Conservation (phyloP, 2,329 filamentous ascomycete genomes). For the Zasmidium cellare region DNA sequence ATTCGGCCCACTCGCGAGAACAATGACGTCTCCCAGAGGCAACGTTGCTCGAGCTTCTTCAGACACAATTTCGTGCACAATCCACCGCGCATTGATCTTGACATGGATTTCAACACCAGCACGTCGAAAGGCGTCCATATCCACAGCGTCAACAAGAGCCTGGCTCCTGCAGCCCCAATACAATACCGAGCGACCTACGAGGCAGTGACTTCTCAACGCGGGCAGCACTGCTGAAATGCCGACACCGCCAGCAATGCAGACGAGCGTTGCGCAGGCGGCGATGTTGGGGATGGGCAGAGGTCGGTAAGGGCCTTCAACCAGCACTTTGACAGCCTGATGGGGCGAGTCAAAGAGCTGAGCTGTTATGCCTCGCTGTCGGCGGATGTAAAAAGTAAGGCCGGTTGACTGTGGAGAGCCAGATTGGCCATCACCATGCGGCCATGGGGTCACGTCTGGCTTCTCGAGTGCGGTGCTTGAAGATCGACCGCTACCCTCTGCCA, state of each 20-base stretch:
- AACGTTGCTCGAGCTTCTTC: background rate
- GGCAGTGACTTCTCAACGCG: constrained; percentile 31
- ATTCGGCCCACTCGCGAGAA: constrained; percentile 44
- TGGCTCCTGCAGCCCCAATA: constrained; percentile 36
- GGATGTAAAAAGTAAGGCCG: constrained; percentile 40
- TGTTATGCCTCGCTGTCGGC: constrained; percentile 40
- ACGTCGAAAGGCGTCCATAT: background rate
- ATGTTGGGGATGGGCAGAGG: background rate
- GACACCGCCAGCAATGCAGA: constrained; percentile 51
- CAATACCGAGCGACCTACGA: constrained; percentile 34
- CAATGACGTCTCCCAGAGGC: background rate
- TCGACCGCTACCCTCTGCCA: background rate
- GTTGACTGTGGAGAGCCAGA: background rate
- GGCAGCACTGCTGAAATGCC: constrained; percentile 50
- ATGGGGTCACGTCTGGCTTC: background rate
- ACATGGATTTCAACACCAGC: constrained; percentile 2
- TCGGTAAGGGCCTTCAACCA: background rate
- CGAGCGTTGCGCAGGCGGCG: constrained; percentile 29
- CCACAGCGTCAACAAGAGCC: constrained; percentile 29
- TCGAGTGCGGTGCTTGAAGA: background rate
- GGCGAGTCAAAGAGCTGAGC: constrained; percentile 41
- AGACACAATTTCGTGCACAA: background rate
- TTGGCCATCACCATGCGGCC: too few relatives aligned
- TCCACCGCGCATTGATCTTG: background rate
- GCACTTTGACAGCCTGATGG: constrained; percentile 36